Conservation (phyloP, 2,329 filamentous ascomycete genomes). For the Plectosphaerella plurivora region DNA sequence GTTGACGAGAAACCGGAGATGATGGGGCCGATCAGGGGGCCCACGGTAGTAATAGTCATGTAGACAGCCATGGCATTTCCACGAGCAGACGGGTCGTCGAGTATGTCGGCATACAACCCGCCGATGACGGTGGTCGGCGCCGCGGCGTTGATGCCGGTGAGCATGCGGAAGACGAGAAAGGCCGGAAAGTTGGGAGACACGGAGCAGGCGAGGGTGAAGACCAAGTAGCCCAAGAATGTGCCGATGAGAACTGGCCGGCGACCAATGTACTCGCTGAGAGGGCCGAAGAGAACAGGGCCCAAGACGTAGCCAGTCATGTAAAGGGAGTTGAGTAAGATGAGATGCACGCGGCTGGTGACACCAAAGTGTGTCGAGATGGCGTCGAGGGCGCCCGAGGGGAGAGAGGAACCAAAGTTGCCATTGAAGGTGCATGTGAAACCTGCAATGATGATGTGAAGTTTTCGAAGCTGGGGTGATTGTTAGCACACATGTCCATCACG, state of each 20-base stretch:
- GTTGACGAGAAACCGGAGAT: constrained; percentile 46
- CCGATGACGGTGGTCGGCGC: constrained; percentile 28
- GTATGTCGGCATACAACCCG: constrained; percentile 26
- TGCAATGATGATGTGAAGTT: constrained; percentile 26
- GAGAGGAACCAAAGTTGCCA: constrained; percentile 29
- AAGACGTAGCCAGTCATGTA: constrained; percentile 30
- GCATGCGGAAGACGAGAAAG: constrained; percentile 35
- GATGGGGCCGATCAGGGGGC: constrained; percentile 42
- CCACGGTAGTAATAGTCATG: constrained; percentile 26
- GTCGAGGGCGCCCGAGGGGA: constrained; percentile 30
- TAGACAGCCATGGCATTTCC: constrained; percentile 27
- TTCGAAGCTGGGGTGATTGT: constrained; percentile 14
- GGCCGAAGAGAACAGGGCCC: constrained; percentile 27
- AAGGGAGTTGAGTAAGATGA: constrained; percentile 28
- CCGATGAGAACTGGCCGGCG: constrained; percentile 25
- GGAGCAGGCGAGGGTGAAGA: constrained; percentile 29
- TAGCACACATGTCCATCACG: background rate
- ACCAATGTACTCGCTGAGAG: constrained; percentile 28
- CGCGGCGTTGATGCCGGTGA: constrained; percentile 25
- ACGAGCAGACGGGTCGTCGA: constrained; percentile 23
- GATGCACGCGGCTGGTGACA: constrained; percentile 18
- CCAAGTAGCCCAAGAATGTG: constrained; percentile 26
- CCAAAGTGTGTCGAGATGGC: constrained; percentile 22
- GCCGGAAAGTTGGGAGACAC: constrained; percentile 36
- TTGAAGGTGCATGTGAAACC: constrained; percentile 31